Base-by-base conservation (phyloP, 768 basidiomycete genomes). In the Tulasnella calospora region DNA sequence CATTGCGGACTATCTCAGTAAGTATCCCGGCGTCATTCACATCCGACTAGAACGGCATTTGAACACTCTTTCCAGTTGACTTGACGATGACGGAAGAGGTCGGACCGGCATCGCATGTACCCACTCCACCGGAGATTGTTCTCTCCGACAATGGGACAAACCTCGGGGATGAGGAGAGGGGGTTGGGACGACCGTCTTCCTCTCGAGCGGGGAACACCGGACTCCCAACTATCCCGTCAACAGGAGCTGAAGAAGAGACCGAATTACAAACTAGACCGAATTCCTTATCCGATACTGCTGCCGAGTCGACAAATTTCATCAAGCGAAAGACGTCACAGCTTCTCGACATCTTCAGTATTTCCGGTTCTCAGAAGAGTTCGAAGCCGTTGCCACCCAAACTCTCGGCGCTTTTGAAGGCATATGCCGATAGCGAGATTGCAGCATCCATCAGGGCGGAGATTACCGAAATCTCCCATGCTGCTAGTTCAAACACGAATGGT, bases 1-100 rank as follows among this genome's bases (percentile, higher is more conserved):
- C 83, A 94, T 99, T 80, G 98, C 97, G 0, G 98, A 99, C 85
- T 98, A 91, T 85, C 86, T 99, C 78, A 98, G 96, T 96, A 83
- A 76, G 93, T 88, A 57, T 51, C 40, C n/a, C 6, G 38, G 69
- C 27, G 21, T 71, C 23, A 30, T 79, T 55, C 41, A 27, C 35
- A 15, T 17, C 40, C 10, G 19, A 19, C 47, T 38, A 79, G 38
- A 38, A 78, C 73, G 38, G 27, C 33, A 30, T 57, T 36, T 71
- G 55, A 36, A 38, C 57, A 51, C 35, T 44, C 6, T 75, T 5
- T 1, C 82, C 47, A 93, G 92, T 93, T 80, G 92, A 94, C 83
- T 82, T 93, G 69, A 93, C 92, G 0, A 89, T 91, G 86, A 89
- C 90, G 57, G 83, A 83, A 74, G 84, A 81, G 85, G 4, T 82